Evolutionary conservation across 1,284 basidiomycete species (phyloP).

Genomic region (Sutorius eximius): DNA sequence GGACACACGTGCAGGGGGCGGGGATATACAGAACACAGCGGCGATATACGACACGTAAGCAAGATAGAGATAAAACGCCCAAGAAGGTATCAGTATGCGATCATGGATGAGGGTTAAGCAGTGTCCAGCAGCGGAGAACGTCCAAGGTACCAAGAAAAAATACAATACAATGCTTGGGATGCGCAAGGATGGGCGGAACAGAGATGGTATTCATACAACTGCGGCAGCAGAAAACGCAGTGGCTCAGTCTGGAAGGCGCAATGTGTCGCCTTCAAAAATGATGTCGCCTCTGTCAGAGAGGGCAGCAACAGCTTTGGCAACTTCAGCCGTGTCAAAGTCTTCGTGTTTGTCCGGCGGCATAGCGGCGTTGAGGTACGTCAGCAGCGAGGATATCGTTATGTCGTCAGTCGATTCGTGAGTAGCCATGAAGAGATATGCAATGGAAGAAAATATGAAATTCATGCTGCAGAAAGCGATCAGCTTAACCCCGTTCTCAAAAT

Average conservation of each 20-base stretch:
- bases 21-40: constrained; percentile 12
- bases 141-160: constrained; percentile 32
- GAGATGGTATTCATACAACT: neutral
- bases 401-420: constrained; percentile 66
- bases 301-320: constrained; percentile 54
- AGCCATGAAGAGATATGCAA: constrained; percentile 60
- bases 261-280: constrained; percentile 58
- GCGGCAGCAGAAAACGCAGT: neutral
- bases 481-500: neutral
- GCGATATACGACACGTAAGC: constrained; percentile 19
- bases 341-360: constrained; percentile 75
- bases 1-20: neutral
- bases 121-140: constrained; percentile 16
- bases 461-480: constrained; percentile 39
- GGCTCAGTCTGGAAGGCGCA: constrained; percentile 39
- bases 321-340: constrained; percentile 74
- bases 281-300: constrained; percentile 55
- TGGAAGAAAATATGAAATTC: constrained; percentile 57
- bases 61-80: constrained; percentile 12
- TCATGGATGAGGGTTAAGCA: neutral
- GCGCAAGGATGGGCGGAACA: neutral
- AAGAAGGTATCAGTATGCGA: constrained; percentile 29
- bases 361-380: constrained; percentile 70
- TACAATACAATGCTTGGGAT: constrained; percentile 12
- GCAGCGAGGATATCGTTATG: constrained; percentile 61